These are phyloP conservation scores for Intubia oerlemansii DNA, from an alignment of 2,329 filamentous ascomycete genomes.

Conservation along the genomic window DNA sequence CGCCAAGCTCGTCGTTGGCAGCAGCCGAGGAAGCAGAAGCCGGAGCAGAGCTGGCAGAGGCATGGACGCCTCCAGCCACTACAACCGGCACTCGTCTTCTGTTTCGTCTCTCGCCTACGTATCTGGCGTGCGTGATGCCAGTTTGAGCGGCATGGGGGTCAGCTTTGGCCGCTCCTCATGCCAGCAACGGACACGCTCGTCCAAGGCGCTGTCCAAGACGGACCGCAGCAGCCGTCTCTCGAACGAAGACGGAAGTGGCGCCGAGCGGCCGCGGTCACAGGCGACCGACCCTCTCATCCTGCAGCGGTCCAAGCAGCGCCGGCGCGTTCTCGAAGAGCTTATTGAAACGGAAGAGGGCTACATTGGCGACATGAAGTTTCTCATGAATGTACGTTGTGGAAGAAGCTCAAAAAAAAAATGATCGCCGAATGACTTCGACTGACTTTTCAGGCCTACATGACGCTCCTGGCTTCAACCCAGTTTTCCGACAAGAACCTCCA, in stretches of 20 bases:
- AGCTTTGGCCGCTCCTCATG: slow-evolving; percentile 45
- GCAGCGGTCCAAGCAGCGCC: slow-evolving; percentile 51
- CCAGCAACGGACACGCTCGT: slow-evolving; percentile 28
- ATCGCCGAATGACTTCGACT: background rate
- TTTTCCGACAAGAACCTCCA: slow-evolving; percentile 41
- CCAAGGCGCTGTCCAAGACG: slow-evolving; percentile 32
- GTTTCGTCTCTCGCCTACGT: slow-evolving; percentile 62
- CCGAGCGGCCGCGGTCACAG: slow-evolving; percentile 9
- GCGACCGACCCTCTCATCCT: slow-evolving; percentile 52
- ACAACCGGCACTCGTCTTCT: slow-evolving; percentile 45
- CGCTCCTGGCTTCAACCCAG: slow-evolving; percentile 50
- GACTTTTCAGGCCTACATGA: slow-evolving; percentile 43
- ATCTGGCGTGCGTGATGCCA: slow-evolving; percentile 61
- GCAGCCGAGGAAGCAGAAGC: too few relatives aligned
- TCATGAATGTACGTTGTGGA: slow-evolving; percentile 50
- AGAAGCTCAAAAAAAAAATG: background rate
- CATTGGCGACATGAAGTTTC: slow-evolving; percentile 65
- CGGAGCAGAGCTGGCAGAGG: too few relatives aligned
- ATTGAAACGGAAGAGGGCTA: slow-evolving; percentile 76
- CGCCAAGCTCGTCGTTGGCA: too few relatives aligned
- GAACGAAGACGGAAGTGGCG: slow-evolving; percentile 42
- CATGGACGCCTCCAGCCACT: slow-evolving; percentile 9
- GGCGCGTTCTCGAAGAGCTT: slow-evolving; percentile 66
- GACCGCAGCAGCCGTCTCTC: slow-evolving; percentile 43
- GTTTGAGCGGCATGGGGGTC: slow-evolving; percentile 51